Evolutionary conservation across 2,329 filamentous ascomycete genomes (phyloP).

Genomic region (Diplodia mutila): DNA sequence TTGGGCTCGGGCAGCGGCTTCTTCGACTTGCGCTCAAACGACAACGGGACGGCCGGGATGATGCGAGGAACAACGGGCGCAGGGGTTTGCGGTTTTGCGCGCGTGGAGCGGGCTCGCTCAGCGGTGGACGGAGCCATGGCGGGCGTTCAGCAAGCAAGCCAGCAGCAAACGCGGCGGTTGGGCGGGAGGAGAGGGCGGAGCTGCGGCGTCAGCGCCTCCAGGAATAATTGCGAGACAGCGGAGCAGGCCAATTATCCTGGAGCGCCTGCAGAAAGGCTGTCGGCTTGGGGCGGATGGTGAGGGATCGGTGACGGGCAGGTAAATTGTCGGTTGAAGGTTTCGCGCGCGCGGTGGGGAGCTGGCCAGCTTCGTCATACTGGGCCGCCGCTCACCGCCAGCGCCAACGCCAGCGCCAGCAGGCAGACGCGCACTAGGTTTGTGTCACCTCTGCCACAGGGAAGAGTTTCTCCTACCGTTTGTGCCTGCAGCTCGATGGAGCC

Average conservation of each 20-base stretch:
- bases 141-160: slow-evolving; percentile 1
- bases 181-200: slow-evolving; percentile 21
- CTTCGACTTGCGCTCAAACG: slow-evolving; percentile 34
- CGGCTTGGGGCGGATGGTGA: slow-evolving; percentile 9
- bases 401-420: not conserved
- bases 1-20: slow-evolving; percentile 6
- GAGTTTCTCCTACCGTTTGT: too few relatives aligned
- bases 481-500: not conserved
- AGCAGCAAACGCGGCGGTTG: slow-evolving; percentile 3
- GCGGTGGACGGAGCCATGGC: slow-evolving; percentile 37
- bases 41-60: slow-evolving; percentile 43
- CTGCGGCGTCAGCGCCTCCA: slow-evolving; percentile 43
- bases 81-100: slow-evolving; percentile 35
- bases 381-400: slow-evolving; percentile 7
- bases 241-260: slow-evolving; percentile 46
- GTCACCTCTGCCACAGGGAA: too few relatives aligned
- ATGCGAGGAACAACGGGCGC: slow-evolving; percentile 36
- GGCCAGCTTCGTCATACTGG: slow-evolving; percentile 16
- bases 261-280: slow-evolving; percentile 38
- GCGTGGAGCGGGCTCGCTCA: slow-evolving; percentile 32
- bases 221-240: slow-evolving; percentile 42
- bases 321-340: slow-evolving; percentile 25
- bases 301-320: slow-evolving; percentile 11
- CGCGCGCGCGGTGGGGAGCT: slow-evolving; percentile 23
- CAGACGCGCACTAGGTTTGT: not conserved